Base-by-base conservation (phyloP, 2,329 filamentous ascomycete species). In the Fusarium compactum region DNA sequence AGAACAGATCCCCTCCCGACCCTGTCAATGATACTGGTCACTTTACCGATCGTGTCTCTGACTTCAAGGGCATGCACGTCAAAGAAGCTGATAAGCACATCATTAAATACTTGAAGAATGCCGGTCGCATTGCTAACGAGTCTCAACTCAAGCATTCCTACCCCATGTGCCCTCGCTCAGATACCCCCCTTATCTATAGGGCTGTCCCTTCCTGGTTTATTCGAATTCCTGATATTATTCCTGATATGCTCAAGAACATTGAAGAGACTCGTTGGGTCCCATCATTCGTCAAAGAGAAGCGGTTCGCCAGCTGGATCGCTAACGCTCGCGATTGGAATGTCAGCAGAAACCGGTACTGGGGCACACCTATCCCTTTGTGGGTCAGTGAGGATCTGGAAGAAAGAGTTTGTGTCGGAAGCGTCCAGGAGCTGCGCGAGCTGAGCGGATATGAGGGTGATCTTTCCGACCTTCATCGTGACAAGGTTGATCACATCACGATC, bases 241-340 rank as follows among this genome's bases (percentile, higher is more conserved):
- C 94, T 2, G 84, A 95, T 70, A 95, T 98, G 91, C 85, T 98
- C n/a, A 85, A 93, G 74, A 96, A 95, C 72, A 95, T 98, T 64
- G 91, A 97, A 76, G 87, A 88, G 16, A 96, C 94, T 10, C 92
- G 97, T 78, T 98, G 95, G 95, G 94, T 97, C 2, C 95, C 95
- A 3, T 90, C 87, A 2, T 92, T 93, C 74, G 94, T 98, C 67
- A 97, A 97, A 80, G 95, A 97, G 76, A 92, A 91, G 78, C 90
- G 95, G 16, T 98, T 98, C 76, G 89, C 91, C 47, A 96, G 90
- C 82, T 98, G 95, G 95, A 95, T 98, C 68, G 85, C 87, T 64
- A 95, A 95, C 77, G 95, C 95, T 16, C 91, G 92, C 63, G 95
- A 98, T 80, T 98, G 95, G 95, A 97, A 97, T 78, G 92, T 98